Evolutionary conservation across 192 early-diverging fungal species (phyloP).

Genomic region (Linnemannia hyalina): DNA sequence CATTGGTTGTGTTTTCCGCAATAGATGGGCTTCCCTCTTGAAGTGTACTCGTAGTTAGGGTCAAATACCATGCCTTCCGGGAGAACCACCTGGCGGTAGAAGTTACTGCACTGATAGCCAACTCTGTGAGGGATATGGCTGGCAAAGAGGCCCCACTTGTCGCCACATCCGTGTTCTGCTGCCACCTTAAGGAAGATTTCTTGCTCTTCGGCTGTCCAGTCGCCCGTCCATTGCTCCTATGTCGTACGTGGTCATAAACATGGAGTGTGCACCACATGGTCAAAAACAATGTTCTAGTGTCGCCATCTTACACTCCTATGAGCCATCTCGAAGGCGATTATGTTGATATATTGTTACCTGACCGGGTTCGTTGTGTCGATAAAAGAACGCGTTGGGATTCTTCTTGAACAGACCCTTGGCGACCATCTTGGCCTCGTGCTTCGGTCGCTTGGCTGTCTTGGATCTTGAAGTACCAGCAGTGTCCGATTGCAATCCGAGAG

Average conservation of each 20-base stretch:
- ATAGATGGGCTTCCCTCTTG: constrained; percentile 44
- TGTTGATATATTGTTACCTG: constrained; percentile 49
- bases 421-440: constrained; percentile 52
- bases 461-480: neutral
- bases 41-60: constrained; percentile 62
- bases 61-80: constrained; percentile 66
- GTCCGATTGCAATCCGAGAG: constrained; percentile 57
- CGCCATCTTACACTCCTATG: neutral
- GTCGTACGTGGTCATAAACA: neutral
- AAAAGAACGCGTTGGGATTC: constrained; percentile 84
- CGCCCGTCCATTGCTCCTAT: constrained; percentile 78
- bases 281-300: neutral
- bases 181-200: constrained; percentile 69
- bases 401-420: constrained; percentile 78
- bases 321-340: no score
- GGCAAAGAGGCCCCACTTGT: constrained; percentile 74
- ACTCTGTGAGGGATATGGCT: constrained; percentile 71
- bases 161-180: constrained; percentile 65
- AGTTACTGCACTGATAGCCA: constrained; percentile 74
- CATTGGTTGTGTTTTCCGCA: constrained; percentile 51
- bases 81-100: constrained; percentile 64
- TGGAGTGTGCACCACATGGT: neutral
- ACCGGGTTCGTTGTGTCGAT: constrained; percentile 82
- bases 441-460: constrained; percentile 25
- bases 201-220: constrained; percentile 78